Evolutionary conservation across 208 protist species (phyloP), one percentile per base, ranked within the genome.

Genomic region (Acanthamoeba culbertsoni): DNA sequence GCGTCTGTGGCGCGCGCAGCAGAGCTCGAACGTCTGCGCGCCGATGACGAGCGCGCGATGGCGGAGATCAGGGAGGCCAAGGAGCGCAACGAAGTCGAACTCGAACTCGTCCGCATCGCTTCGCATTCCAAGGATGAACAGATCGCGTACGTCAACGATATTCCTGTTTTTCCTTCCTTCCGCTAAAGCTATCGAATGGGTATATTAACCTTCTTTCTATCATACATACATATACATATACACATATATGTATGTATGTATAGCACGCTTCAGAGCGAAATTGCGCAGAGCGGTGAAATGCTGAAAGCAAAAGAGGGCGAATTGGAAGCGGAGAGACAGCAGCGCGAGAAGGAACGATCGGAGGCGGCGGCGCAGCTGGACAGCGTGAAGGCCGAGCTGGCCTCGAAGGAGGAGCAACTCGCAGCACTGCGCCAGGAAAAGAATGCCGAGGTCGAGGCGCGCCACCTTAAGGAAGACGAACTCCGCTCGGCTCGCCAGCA

Each of bases 41-140:
- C 62, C 14, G 62, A 14, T 14, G 33, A 37, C 4, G 33, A 71
- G 5, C 62, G 35, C 3, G 62, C 62, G n/a, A n/a, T 71, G 33
- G 33, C 23, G 14, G 33, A 71, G 23, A 20, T 71, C 33, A 71
- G 35, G 46, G 75, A 86, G 40, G 43, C 40, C 40, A 57, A 46
- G 7, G 75, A 86, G 31, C 40, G 51, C 35, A 86, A 35, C 40
- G 75, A 86, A 35, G 43, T 86, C 46, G 75, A 86, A 43, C 46
- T 86, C 20, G 75, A 86, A 28, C n/a, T 86, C 46, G 18, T 86
- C 16, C 46, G 40, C n/a, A 86, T 86, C 31, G 40, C 75, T 53
- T 46, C 46, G n/a, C 75, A 86, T 12, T 53, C 75, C n/a, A 86
- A 86, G 40, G 75, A 86, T 28, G 75, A 86, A 14, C 40, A 40